A percentile compares a stretch with the other conserved stretches of the same genome.
These are phyloP conservation scores for Erigeron canadensis DNA, from an alignment of 129 eudicot species.

Conservation along the genomic window DNA sequence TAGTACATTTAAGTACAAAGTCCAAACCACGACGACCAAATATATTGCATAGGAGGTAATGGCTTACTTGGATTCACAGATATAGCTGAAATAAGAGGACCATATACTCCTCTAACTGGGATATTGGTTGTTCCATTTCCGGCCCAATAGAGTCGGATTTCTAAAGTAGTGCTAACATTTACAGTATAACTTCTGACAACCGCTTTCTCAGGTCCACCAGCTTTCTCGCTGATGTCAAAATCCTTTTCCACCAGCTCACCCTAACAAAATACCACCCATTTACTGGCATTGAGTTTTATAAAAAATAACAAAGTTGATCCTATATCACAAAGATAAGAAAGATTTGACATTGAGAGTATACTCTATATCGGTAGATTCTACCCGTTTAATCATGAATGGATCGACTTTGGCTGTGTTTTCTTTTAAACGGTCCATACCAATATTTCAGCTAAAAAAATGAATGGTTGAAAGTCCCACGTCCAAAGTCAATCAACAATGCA, in stretches of 20 bases:
- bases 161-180: slow-evolving; percentile 42
- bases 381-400: neutral
- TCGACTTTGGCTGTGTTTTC: neutral
- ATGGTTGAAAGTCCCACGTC: neutral
- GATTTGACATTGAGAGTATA: no score
- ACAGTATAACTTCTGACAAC: slow-evolving; percentile 37
- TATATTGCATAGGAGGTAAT: neutral
- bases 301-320: neutral
- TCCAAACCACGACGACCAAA: neutral
- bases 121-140: slow-evolving; percentile 70
- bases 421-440: neutral
- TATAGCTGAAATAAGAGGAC: slow-evolving; percentile 87
- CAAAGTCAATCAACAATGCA: neutral
- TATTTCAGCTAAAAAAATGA: no score
- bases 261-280: slow-evolving; percentile 36
- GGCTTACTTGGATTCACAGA: slow-evolving; percentile 64
- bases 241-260: slow-evolving; percentile 54
- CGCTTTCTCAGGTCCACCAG: slow-evolving; percentile 65
- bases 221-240: slow-evolving; percentile 63
- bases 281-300: neutral
- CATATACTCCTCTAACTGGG: slow-evolving; percentile 65
- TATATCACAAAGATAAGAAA: neutral
- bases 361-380: no score
- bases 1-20: neutral
- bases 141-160: slow-evolving; percentile 80